Base-by-base conservation (phyloP, 805 yeast species). In the Hemisphaericaspora nanyangensis region DNA sequence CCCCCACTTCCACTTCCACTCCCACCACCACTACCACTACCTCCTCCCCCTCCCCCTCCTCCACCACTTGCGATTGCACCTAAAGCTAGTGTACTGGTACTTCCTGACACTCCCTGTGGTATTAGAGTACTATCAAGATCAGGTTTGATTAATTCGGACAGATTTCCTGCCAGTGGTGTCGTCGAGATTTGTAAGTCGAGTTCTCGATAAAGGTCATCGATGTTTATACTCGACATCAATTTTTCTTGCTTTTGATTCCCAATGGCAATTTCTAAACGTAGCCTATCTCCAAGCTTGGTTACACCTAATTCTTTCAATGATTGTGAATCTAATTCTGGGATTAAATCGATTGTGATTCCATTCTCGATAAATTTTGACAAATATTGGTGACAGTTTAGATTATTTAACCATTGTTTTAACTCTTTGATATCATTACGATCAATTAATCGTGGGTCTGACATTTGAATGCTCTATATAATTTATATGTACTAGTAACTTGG, bases 201-300 rank as follows among this genome's bases (percentile, higher is more conserved):
- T 22, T 22, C 26, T 22, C 26, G 26, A 22, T 22, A 56, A 17
- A 64, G 42, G 8, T 54, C 63, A 19, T 60, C 60, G 7, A 62
- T 47, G 5, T 51, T 40, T n/a, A 62, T 35, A 6, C 43, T 36
- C 30, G 46, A 43, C 31, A 42, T 41, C 5, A 60, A 43, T n/a
- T 41, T 55, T 35, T 61, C 69, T 4, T 64, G 47, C 33, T 75
- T 68, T 40, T 79, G 50, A 30, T 65, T 57, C 22, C 73, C 65
- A 3, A 85, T 68, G 16, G 82, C 80, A 12, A 77, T 65, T 50
- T 82, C 77, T 8, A 91, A 60, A 20, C 83, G 68, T 16, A 91
- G 67, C 19, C 96, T 66, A 57, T 93, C 98, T 1, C 98, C 97
- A 12, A 91, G 76, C 47, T 78, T 82, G n/a, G 51, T 46, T 8